Base-by-base conservation (phyloP, 2,329 filamentous ascomycete species). In the Sporothrix pseudoabietina region DNA sequence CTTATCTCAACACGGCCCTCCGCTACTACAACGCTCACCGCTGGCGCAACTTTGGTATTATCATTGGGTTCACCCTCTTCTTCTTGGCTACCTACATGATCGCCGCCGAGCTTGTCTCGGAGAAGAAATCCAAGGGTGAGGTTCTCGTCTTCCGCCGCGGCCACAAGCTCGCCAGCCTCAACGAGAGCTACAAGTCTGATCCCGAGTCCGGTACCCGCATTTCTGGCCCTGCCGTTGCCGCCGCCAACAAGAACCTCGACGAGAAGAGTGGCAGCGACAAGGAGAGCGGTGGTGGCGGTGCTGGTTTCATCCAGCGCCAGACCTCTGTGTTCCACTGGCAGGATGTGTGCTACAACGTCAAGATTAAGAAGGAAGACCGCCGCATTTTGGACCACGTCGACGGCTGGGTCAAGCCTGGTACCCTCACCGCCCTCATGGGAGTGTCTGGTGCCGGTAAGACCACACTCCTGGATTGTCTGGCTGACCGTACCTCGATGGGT, bases 381-480 rank as follows among this genome's bases (percentile, higher is more conserved):
- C 89, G 91, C 68, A 92, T 98, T 78, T 84, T 98, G 74, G 91
- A 97, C 78, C 85, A 96, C 76, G 92, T 97, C n/a, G 92, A 97
- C 79, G 94, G 94, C 44, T 97, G 93, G 92, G 94, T 98, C 74
- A 96, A 97, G 82, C 94, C 94, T 3, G 94, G 94, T 75, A 97
- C 93, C 22, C 82, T 97, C 71, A 97, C 94, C 16, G 94, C 94
- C 49, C 86, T 97, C 1, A 97, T 97, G 94, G 92, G 94, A 83
- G 93, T 94, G 8, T 94, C 92, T 44, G 94, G 94, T 77, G 94
- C 94, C 30, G 94, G 94, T 75, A 98, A 97, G 82, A 97, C 94
- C 0, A 97, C 94, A 0, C 87, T 98, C 32, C 84, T 98, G 41
- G 93, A 97, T 81, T 92, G 93, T 57, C 86, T 98, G 77, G 94